Base-by-base conservation (phyloP, 371 early-diverging fungal genomes). In the Actinomortierella ambigua region DNA sequence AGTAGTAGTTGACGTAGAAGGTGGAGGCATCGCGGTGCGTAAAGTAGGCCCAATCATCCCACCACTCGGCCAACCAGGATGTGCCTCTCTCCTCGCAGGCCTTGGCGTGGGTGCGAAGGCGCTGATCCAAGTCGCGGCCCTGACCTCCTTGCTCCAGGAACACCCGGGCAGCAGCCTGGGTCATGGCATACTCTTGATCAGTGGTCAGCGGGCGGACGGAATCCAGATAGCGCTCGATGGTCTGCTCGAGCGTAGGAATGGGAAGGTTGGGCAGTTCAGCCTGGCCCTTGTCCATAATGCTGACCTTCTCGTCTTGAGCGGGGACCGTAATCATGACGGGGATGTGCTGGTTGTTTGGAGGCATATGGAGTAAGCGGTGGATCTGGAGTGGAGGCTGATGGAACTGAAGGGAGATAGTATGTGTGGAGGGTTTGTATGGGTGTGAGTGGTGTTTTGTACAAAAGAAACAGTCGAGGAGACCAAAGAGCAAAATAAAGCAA, bases 211-310 rank as follows among this genome's bases (percentile, higher is more conserved):
- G 94, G 50, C 85, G 84, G 7, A 95, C 83, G 3, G 89, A 80
- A 26, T 82, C 63, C 0, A 94, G 80, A 71, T 95, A 97, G 29
- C 87, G 81, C 27, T 81, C 69, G n/a, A 84, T 73, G 1, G 97
- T 96, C 55, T 91, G 92, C 42, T 89, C 79, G 41, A 98, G 85
- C 20, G 89, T 81, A 0, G 98, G 97, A 43, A 98, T 90, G 27
- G 97, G 97, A 20, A 96, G 82, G 47, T 86, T 87, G 20, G 90
- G 89, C 22, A 96, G 84, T 51, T 82, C 78, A 9, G 75, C 70
- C 63, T 88, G 89, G 11, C 77, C 77, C 47, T 63, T 69, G 58
- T 82, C 81, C 62, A 81, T 78, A 59, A 82, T 77, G 2, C 85
- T 76, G 43, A 76, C 63, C 14, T 77, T 77, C 1, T 47, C 59